Percentiles rank a stretch among this genome's conserved stretches.
These are phyloP conservation scores for Diplodia sapinea DNA, from an alignment of 2,329 filamentous ascomycete species.

Conservation along the genomic window DNA sequence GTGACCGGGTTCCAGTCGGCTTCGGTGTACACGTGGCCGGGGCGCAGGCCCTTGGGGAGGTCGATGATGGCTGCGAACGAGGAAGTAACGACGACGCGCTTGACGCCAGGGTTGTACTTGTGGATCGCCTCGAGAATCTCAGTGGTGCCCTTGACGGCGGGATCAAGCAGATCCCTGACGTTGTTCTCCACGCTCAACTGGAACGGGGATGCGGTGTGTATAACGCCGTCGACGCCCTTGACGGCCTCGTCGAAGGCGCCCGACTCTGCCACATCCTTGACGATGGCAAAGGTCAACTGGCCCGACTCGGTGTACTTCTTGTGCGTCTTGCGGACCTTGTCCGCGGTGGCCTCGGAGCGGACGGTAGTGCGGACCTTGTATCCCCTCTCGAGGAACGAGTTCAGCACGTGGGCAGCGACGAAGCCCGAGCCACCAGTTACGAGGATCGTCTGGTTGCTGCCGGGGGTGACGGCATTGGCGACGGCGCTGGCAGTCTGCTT, in stretches of 20 bases:
- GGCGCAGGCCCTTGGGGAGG: slow-evolving; percentile 10
- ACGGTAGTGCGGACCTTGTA: slow-evolving; percentile 35
- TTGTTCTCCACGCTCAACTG: slow-evolving; percentile 25
- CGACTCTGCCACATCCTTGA: slow-evolving; percentile 51
- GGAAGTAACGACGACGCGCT: slow-evolving; percentile 37
- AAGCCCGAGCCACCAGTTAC: slow-evolving; percentile 38
- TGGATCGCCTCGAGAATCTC: slow-evolving; percentile 46
- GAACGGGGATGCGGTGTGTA: slow-evolving; percentile 52
- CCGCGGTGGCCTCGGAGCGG: slow-evolving; percentile 34
- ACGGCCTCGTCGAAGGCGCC: slow-evolving; percentile 49
- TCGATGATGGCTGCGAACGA: slow-evolving; percentile 29
- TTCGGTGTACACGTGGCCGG: slow-evolving; percentile 35
- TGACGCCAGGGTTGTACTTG: slow-evolving; percentile 31
- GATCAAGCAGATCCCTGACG: slow-evolving; percentile 46
- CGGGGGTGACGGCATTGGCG: slow-evolving; percentile 5
- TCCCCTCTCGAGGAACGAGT: slow-evolving; percentile 34
- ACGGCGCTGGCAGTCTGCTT: slow-evolving; percentile 13
- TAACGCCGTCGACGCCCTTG: slow-evolving; percentile 51
- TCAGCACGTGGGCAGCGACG: slow-evolving; percentile 37
- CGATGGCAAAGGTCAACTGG: slow-evolving; percentile 52
- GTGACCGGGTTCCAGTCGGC: slow-evolving; percentile 40
- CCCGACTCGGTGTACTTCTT: slow-evolving; percentile 41
- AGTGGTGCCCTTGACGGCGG: slow-evolving; percentile 55
- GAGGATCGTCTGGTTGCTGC: slow-evolving; percentile 32
- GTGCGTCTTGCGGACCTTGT: slow-evolving; percentile 48